Conservation (phyloP, 2,329 filamentous ascomycete genomes). For the Neofusicoccum laricinum region DNA sequence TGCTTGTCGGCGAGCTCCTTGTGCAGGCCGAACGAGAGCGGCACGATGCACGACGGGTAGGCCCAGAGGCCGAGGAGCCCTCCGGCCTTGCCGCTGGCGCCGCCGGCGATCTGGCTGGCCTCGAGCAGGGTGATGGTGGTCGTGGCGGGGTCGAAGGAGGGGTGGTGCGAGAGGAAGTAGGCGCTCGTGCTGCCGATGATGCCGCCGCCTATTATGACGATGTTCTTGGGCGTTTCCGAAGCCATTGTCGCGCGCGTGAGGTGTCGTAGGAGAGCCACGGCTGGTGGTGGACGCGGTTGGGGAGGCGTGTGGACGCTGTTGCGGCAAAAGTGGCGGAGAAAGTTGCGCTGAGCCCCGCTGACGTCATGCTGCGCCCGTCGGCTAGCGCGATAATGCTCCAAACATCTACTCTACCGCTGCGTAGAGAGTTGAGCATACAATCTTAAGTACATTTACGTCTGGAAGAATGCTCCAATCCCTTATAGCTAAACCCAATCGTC, state of each 20-base stretch:
- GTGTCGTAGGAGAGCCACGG: constrained; percentile 7
- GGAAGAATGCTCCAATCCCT: too few species aligned
- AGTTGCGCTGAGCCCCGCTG: too few species aligned
- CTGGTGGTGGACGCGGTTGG: background rate
- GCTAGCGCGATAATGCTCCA: too few species aligned
- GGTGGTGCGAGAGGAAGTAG: constrained; percentile 86
- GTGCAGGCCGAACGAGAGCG: constrained; percentile 80
- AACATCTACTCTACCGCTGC: too few species aligned
- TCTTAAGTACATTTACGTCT: too few species aligned
- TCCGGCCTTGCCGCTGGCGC: constrained; percentile 91
- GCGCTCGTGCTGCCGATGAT: constrained; percentile 91
- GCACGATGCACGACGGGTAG: constrained; percentile 80
- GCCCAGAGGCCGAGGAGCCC: constrained; percentile 90
- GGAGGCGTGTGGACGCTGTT: background rate
- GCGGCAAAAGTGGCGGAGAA: constrained; percentile 1
- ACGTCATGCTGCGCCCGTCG: too few species aligned
- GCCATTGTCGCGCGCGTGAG: constrained; percentile 4
- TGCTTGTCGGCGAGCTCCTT: constrained; percentile 81
- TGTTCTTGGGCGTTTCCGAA: constrained; percentile 13
- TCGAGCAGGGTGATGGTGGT: constrained; percentile 86
- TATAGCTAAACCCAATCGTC: too few species aligned
- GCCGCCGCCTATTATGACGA: constrained; percentile 55
- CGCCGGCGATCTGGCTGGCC: constrained; percentile 80
- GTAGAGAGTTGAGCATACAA: too few species aligned
- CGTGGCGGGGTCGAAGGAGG: constrained; percentile 68